Conservation (phyloP, 495 filamentous ascomycete genomes). For the Xylaria scruposa region DNA sequence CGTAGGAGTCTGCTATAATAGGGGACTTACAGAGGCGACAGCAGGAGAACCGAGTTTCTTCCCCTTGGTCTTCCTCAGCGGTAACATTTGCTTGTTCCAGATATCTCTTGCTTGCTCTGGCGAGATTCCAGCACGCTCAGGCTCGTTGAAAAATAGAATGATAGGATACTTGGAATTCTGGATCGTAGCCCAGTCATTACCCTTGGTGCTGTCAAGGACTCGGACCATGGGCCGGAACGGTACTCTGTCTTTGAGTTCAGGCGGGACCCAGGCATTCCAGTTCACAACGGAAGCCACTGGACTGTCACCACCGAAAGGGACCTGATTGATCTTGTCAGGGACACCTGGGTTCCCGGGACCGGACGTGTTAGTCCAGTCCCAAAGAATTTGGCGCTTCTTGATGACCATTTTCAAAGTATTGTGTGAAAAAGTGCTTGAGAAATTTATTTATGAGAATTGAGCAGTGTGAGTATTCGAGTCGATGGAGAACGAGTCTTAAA, state of each 20-base stretch:
- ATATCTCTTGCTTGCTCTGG: constrained; percentile 49
- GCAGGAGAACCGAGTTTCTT: constrained; percentile 48
- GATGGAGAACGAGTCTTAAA: background rate
- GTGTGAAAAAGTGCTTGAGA: background rate
- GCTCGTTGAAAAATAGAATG: constrained; percentile 57
- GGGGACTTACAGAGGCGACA: constrained; percentile 36
- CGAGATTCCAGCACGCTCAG: constrained; percentile 49
- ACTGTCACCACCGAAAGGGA: constrained; percentile 34
- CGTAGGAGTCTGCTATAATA: background rate
- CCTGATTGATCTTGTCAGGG: constrained; percentile 45
- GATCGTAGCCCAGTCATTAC: constrained; percentile 49
- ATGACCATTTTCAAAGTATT: constrained; percentile 34
- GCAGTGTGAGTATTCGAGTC: background rate
- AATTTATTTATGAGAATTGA: background rate
- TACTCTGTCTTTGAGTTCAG: constrained; percentile 49
- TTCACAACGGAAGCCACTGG: constrained; percentile 49
- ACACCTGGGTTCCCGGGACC: constrained; percentile 35
- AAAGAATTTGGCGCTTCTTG: constrained; percentile 53
- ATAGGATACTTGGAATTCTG: constrained; percentile 37
- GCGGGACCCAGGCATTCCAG: constrained; percentile 57
- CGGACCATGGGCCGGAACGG: constrained; percentile 55
- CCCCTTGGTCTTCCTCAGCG: constrained; percentile 46
- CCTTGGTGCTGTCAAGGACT: constrained; percentile 35
- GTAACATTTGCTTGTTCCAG: constrained; percentile 49
- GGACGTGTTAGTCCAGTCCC: constrained; percentile 56